phyloP scores from a whole-genome alignment of 208 protist species.

The Angomonas desouzai region DNA sequence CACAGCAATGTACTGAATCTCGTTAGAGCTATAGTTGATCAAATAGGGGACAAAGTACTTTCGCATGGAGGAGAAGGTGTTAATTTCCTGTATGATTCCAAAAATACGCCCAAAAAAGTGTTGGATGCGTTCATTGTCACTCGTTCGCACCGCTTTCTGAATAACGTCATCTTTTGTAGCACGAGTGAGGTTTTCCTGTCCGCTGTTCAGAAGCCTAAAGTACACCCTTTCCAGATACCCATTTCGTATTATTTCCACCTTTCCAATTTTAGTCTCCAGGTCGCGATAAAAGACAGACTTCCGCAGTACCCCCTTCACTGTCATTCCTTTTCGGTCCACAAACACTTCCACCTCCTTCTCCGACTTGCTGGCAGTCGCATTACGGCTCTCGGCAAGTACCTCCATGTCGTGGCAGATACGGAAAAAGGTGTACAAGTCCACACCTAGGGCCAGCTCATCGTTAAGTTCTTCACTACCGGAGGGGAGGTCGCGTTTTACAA shows the following conservation, averaged over 20 bases:
- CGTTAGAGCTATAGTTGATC: slow-evolving; percentile 37
- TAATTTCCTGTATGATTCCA: slow-evolving; percentile 51
- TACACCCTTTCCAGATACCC: slow-evolving; percentile 63
- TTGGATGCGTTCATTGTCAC: slow-evolving; percentile 55
- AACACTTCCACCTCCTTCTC: slow-evolving; percentile 29
- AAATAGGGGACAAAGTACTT: slow-evolving; percentile 24
- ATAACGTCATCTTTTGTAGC: slow-evolving; percentile 30
- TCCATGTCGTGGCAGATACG: slow-evolving; percentile 55
- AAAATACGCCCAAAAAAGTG: slow-evolving; percentile 43
- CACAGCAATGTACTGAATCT: slow-evolving; percentile 37
- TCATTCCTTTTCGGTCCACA: slow-evolving; percentile 42
- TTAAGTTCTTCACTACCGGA: slow-evolving; percentile 38
- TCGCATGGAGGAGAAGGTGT: slow-evolving; percentile 37
- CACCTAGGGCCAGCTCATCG: slow-evolving; percentile 44
- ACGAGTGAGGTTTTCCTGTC: slow-evolving; percentile 33
- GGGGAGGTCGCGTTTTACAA: slow-evolving; percentile 28
- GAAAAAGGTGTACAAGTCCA: slow-evolving; percentile 66
- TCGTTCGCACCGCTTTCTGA: slow-evolving; percentile 34
- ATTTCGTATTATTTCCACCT: slow-evolving; percentile 54
- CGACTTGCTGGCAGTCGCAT: slow-evolving; percentile 4
- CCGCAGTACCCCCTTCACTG: slow-evolving; percentile 41
- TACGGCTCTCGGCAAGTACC: slow-evolving; percentile 17
- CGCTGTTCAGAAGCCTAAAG: slow-evolving; percentile 47
- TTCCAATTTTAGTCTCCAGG: slow-evolving; percentile 45
- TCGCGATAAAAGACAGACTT: slow-evolving; percentile 28